phyloP scores from a whole-genome alignment of 306 rosid genomes.

The Vachellia pachyceras region DNA sequence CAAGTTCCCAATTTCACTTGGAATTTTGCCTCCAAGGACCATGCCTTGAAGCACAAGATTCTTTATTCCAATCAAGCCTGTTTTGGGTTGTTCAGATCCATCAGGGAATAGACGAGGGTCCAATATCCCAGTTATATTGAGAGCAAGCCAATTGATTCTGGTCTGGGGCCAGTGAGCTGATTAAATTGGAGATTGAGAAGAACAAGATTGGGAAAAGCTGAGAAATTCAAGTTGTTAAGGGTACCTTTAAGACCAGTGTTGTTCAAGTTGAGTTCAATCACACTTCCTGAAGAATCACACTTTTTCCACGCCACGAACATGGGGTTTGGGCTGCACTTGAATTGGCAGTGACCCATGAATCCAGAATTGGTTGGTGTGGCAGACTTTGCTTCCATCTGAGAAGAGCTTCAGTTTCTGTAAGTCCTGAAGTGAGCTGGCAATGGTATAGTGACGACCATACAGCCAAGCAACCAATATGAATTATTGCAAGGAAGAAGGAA shows the following conservation, averaged over 20 bases:
- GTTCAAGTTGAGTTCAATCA: neutral
- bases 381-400: neutral
- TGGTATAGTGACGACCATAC: neutral
- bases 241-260: constrained; percentile 14
- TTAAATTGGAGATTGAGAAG: neutral
- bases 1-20: neutral
- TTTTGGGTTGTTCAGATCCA: neutral
- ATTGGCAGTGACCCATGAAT: neutral
- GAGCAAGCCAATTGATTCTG: neutral
- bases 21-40: neutral
- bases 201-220: neutral
- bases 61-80: neutral
- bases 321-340: neutral
- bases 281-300: neutral
- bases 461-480: neutral
- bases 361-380: neutral
- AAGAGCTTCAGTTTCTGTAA: neutral
- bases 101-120: neutral
- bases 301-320: neutral
- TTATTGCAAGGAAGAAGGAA: neutral
- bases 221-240: constrained; percentile 15
- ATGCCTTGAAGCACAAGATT: neutral
- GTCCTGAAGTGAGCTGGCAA: neutral
- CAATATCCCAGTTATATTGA: neutral
- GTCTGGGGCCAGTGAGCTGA: neutral